These are phyloP conservation scores for Boeremia exigua DNA, from an alignment of 2,329 filamentous ascomycete species.

Conservation along the genomic window DNA sequence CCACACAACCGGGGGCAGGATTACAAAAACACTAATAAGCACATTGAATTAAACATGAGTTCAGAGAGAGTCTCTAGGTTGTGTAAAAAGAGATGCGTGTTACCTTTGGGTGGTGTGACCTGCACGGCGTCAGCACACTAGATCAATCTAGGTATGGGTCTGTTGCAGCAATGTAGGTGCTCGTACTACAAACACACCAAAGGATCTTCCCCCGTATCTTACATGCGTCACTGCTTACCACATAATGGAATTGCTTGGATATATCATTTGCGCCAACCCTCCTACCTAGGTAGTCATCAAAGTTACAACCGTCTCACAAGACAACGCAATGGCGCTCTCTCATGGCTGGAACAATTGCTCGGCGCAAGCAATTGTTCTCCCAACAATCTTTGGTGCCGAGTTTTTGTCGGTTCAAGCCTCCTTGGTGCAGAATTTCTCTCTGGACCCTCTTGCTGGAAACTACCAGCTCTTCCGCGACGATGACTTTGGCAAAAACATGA, in stretches of 20 bases:
- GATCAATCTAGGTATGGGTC: not conserved
- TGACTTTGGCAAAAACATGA: not conserved
- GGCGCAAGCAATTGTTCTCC: not conserved
- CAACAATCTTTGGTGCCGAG: not conserved
- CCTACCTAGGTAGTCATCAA: not conserved
- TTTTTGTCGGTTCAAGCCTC: conserved; percentile 1
- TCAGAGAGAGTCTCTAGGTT: too few species aligned
- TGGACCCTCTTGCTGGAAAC: not conserved
- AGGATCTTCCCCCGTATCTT: not conserved
- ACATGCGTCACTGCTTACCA: not conserved
- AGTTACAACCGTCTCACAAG: not conserved
- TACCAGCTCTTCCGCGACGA: not conserved
- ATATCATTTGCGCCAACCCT: not conserved
- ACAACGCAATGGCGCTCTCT: not conserved
- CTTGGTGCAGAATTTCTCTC: not conserved
- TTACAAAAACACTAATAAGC: too few species aligned
- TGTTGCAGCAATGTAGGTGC: not conserved
- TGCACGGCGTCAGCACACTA: not conserved
- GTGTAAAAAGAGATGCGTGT: not conserved
- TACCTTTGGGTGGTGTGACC: not conserved
- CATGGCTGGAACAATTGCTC: not conserved
- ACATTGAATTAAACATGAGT: too few species aligned
- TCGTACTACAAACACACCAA: not conserved
- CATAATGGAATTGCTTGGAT: not conserved
- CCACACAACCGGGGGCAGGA: too few species aligned